These are phyloP conservation scores for Solanum boliviense DNA, from an alignment of 257 asterid species.

Conservation along the genomic window DNA sequence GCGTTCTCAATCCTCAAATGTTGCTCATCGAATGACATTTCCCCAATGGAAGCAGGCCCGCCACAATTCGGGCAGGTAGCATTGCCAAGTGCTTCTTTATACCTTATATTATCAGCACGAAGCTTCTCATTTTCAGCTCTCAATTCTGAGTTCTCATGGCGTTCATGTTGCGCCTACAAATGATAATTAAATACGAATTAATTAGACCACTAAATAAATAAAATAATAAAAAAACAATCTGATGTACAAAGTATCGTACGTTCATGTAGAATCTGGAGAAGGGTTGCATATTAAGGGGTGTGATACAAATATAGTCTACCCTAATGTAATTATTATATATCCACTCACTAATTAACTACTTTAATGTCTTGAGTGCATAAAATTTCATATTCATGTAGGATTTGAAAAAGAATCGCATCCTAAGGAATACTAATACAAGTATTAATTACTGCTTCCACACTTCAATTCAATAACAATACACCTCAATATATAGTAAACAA, in stretches of 20 bases:
- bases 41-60: constrained; percentile 64
- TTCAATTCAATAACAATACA: neutral
- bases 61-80: constrained; percentile 64
- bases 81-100: constrained; percentile 53
- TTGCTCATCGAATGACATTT: constrained; percentile 65
- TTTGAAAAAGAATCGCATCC: neutral
- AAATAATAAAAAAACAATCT: neutral
- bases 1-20: constrained; percentile 64
- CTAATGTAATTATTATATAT: neutral
- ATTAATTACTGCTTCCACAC: neutral
- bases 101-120: constrained; percentile 50
- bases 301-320: neutral
- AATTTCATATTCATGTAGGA: too few relatives aligned
- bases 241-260: neutral
- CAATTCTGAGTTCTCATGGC: constrained; percentile 49
- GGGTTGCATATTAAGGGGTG: neutral
- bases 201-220: neutral
- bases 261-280: neutral
- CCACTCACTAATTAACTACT: neutral
- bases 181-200: neutral
- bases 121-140: constrained; percentile 63
- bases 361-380: neutral
- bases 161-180: constrained; percentile 60
- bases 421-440: neutral
- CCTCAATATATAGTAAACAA: neutral